These are phyloP conservation scores for Hypoxylon fragiforme DNA, from an alignment of 495 filamentous ascomycete species.

Conservation along the genomic window DNA sequence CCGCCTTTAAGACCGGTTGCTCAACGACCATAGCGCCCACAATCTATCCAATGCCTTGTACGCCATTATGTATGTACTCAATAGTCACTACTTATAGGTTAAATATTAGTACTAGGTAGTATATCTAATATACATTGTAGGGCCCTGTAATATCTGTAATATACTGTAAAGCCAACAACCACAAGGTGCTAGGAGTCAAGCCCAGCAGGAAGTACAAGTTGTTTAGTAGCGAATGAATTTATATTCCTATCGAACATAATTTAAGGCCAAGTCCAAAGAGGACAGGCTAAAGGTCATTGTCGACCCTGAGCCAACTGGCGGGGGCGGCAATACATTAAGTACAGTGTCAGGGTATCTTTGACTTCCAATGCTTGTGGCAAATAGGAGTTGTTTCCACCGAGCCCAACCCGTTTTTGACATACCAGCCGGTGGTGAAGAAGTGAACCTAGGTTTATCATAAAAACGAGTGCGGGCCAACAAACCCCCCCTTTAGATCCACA, in stretches of 20 bases:
- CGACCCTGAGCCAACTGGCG: slow-evolving; percentile 21
- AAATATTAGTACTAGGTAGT: neutral
- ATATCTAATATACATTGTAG: neutral
- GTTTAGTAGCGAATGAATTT: slow-evolving; percentile 28
- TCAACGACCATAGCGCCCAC: too few relatives aligned
- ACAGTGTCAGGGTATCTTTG: slow-evolving; percentile 33
- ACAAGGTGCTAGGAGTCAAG: too few relatives aligned
- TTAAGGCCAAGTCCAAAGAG: slow-evolving; percentile 12
- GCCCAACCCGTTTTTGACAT: slow-evolving; percentile 24
- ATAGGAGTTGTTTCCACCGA: slow-evolving; percentile 24
- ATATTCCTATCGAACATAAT: slow-evolving; percentile 31
- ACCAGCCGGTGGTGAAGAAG: slow-evolving; percentile 35
- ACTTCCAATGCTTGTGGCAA: slow-evolving; percentile 25
- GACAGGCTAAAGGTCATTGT: slow-evolving; percentile 13
- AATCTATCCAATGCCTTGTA: too few relatives aligned
- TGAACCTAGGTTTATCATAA: slow-evolving; percentile 34
- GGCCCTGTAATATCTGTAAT: neutral
- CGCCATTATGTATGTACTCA: neutral
- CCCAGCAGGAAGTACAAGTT: too few relatives aligned
- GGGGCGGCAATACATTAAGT: slow-evolving; percentile 28
- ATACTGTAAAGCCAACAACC: too few relatives aligned
- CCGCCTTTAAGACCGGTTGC: too few relatives aligned
- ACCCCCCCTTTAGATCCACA: slow-evolving; percentile 12
- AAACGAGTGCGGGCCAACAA: slow-evolving; percentile 37
- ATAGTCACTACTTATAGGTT: neutral